phyloP scores from a whole-genome alignment of 2,329 filamentous ascomycete genomes.

The Botryosphaeria dothidea region DNA sequence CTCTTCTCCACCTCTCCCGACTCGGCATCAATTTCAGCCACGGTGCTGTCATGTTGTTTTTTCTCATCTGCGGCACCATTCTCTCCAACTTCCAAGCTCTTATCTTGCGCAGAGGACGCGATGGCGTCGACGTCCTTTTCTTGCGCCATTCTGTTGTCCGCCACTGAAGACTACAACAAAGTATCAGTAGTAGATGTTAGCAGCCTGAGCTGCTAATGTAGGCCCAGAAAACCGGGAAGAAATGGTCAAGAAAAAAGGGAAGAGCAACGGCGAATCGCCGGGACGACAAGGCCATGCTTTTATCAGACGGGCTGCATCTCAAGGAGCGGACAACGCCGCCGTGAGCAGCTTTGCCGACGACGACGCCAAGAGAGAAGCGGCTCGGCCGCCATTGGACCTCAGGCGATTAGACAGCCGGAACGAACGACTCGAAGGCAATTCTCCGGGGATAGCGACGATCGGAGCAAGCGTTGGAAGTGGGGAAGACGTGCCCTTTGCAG shows the following conservation, averaged over 20 bases:
- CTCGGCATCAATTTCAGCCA: slow-evolving; percentile 1
- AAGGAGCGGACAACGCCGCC: background rate
- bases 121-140: background rate
- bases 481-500: background rate
- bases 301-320: background rate
- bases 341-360: background rate
- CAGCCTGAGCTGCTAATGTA: background rate
- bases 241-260: background rate
- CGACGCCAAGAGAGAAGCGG: background rate
- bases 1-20: background rate
- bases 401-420: background rate
- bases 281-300: background rate
- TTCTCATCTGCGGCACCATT: background rate
- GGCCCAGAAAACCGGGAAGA: background rate
- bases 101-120: background rate
- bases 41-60: background rate
- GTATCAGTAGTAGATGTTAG: background rate
- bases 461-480: background rate
- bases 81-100: background rate
- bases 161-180: background rate
- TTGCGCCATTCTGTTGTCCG: background rate
- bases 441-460: background rate
- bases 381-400: background rate
- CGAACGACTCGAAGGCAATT: background rate
- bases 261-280: background rate